These are phyloP conservation scores for Cornus florida DNA, from an alignment of 148 eudicot genomes.

Conservation along the genomic window DNA sequence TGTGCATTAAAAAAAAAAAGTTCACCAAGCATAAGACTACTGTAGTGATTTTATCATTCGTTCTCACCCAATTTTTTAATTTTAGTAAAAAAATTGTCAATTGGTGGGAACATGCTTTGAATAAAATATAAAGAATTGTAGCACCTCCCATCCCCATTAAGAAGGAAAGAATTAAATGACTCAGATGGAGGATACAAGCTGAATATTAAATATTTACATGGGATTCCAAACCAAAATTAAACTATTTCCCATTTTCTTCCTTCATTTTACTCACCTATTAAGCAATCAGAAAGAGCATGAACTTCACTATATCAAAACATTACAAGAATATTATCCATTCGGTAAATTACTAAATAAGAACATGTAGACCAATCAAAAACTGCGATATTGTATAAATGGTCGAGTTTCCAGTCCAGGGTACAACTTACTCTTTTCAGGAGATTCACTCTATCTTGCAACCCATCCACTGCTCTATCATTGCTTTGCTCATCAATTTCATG, in stretches of 20 bases:
- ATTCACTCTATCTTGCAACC: slow-evolving; percentile 83
- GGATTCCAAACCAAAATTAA: neutral
- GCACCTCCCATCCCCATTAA: no score
- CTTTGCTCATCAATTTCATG: slow-evolving; percentile 93
- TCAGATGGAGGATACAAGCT: no score
- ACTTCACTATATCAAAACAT: neutral
- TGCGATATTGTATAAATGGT: neutral
- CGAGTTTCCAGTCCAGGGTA: neutral
- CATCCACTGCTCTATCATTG: slow-evolving; percentile 80
- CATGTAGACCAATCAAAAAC: neutral
- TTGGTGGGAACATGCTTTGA: neutral
- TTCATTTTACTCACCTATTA: neutral
- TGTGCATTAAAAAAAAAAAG: neutral
- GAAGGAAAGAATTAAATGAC: no score
- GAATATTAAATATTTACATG: no score
- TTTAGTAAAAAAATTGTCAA: neutral
- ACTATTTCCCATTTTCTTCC: neutral
- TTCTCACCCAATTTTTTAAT: neutral
- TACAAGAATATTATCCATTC: neutral
- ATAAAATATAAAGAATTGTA: neutral
- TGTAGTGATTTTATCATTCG: no score
- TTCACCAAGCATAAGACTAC: neutral
- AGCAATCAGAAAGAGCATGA: neutral
- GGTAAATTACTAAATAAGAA: no score
- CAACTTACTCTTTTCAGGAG: slow-evolving; percentile 82